These are phyloP conservation scores for Daldinia vernicosa DNA, from an alignment of 495 filamentous ascomycete genomes.

Conservation along the genomic window DNA sequence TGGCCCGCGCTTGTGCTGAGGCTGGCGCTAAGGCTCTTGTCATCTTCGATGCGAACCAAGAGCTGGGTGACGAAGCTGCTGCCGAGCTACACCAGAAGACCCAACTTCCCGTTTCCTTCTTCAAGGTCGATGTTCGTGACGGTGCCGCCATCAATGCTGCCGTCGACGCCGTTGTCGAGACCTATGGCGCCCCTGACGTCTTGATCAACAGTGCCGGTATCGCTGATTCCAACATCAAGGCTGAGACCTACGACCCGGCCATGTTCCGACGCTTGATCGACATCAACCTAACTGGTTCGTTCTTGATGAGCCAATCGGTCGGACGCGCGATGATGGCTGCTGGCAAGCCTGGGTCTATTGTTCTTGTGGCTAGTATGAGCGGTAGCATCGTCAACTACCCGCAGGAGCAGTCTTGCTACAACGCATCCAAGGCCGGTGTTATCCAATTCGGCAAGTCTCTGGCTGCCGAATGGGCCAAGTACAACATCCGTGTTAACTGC, in stretches of 20 bases:
- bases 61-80: slow-evolving; percentile 73
- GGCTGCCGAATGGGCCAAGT: slow-evolving; percentile 81
- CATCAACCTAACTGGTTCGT: slow-evolving; percentile 79
- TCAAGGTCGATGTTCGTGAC: slow-evolving; percentile 80
- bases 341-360: slow-evolving; percentile 72
- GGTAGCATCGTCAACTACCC: slow-evolving; percentile 82
- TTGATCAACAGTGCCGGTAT: slow-evolving; percentile 87
- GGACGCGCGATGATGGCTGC: slow-evolving; percentile 72
- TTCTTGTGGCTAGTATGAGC: slow-evolving; percentile 81
- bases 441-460: slow-evolving; percentile 79
- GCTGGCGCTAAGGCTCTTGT: slow-evolving; percentile 75
- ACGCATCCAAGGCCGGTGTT: slow-evolving; percentile 81
- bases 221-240: slow-evolving; percentile 70
- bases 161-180: slow-evolving; percentile 65
- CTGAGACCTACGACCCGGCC: slow-evolving; percentile 65
- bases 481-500: slow-evolving; percentile 78
- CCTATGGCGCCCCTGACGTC: slow-evolving; percentile 73
- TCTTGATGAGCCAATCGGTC: slow-evolving; percentile 71
- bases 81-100: slow-evolving; percentile 72
- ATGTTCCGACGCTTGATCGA: slow-evolving; percentile 78
- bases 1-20: slow-evolving; percentile 78
- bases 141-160: slow-evolving; percentile 67
- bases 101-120: slow-evolving; percentile 76
- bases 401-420: slow-evolving; percentile 81
- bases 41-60: slow-evolving; percentile 77